phyloP scores from a whole-genome alignment of 2,329 filamentous ascomycete species.

The Leptographium radiaticola region DNA sequence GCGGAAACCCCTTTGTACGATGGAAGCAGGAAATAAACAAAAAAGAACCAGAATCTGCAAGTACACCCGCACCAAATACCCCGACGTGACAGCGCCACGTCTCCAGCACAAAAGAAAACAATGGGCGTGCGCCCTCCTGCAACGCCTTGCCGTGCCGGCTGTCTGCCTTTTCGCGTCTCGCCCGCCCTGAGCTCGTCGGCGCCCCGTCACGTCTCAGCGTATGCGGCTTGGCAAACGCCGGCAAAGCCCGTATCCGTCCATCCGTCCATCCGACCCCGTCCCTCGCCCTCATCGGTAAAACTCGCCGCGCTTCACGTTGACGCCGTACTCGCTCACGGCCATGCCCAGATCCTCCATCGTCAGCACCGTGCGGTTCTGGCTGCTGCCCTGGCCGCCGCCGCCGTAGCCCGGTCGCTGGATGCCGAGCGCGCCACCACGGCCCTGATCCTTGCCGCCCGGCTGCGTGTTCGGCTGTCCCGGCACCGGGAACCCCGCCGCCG shows the following conservation, averaged over 20 bases:
- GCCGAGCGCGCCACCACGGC: conserved; percentile 48
- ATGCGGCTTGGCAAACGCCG: background rate
- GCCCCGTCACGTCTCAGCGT: too few relatives aligned
- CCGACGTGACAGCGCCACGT: too few relatives aligned
- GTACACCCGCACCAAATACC: background rate
- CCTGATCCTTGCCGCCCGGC: conserved; percentile 42
- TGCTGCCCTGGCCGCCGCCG: conserved; percentile 78
- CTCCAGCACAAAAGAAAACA: conserved; percentile 1
- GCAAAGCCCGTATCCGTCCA: background rate
- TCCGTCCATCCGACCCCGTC: background rate
- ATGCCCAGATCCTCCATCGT: conserved; percentile 99
- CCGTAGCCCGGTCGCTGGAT: conserved; percentile 70
- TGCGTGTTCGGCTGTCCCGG: conserved; percentile 39
- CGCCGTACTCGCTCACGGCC: conserved; percentile 94
- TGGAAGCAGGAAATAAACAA: background rate
- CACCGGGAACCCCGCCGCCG: conserved; percentile 55
- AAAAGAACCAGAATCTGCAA: background rate
- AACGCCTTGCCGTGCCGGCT: background rate
- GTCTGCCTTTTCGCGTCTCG: too few relatives aligned
- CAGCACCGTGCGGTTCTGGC: conserved; percentile 81
- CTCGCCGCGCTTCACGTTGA: conserved; percentile 94
- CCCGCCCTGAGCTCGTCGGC: too few relatives aligned
- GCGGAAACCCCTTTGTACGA: background rate
- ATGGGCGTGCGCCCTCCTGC: background rate
- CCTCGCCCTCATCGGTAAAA: conserved; percentile 62